Base-by-base conservation (phyloP, 1,284 basidiomycete genomes). In the Cystobasidium pallidum region DNA sequence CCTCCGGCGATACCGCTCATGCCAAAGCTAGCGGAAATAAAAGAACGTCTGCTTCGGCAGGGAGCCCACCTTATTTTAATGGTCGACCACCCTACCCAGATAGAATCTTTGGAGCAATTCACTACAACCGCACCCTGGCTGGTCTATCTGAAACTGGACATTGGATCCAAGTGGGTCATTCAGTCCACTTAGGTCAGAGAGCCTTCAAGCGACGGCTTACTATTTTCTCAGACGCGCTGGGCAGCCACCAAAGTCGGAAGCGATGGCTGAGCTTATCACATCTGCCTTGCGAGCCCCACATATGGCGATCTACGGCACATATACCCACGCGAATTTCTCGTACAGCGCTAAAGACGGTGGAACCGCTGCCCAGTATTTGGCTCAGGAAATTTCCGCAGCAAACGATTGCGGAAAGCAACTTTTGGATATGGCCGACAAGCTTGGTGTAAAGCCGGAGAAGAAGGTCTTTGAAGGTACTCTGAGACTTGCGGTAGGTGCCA, bases 401-500 rank as follows among this genome's bases (percentile, higher is more conserved):
- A 88, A 90, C 76, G 81, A 81, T 11, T 67, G 49, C 43, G 72
- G 66, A 11, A 67, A 63, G 21, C n/a, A 21, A 10, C 34, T 73
- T 10, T n/a, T 67, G 26, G 19, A 21, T 34, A 28, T 67, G 39
- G 65, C 57, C 19, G 49, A 61, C 8, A 57, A 61, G 28, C 57
- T 52, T n/a, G 34, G 24, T 21, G n/a, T 51, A 19, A 28, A 57
- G 10, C n/a, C 36, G 4, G 28, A 26, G 10, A n/a, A 34, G 1
- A 62, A 34, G 19, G 21, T 70, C n/a, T 30, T 45, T 21, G 24
- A 67, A 57, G 49, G 39, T 17, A 41, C 34, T 0, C 91, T 90
- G 76, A 84, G 90, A 0, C 82, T 93, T 26, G 89, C 89, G 1
- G 88, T 92, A 0, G 91, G 91, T 15, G 89, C 91, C n/a, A 93